Evolutionary conservation across 306 rosid species (phyloP).

Genomic region (Phaseolus lunatus): DNA sequence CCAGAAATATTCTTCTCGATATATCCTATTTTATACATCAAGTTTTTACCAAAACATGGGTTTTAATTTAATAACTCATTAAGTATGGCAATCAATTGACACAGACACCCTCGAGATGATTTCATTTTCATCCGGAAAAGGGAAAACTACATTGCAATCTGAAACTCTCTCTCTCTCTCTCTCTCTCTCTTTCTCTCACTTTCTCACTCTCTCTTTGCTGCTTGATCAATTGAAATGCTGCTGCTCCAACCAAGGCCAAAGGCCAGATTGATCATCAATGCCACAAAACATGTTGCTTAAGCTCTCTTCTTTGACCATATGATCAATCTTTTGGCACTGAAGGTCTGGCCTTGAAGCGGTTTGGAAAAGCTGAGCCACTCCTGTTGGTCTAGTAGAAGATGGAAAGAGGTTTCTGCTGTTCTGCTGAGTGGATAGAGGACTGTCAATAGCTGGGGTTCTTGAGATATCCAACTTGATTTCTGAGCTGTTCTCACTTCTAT

Average conservation of each 20-base stretch:
- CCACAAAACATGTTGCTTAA: constrained; percentile 81
- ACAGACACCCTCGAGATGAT: constrained; percentile 32
- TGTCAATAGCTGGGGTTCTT: constrained; percentile 79
- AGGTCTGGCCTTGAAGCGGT: constrained; percentile 67
- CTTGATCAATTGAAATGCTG: constrained; percentile 75
- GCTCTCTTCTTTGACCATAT: constrained; percentile 79
- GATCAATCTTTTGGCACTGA: constrained; percentile 71
- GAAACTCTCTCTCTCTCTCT: constrained; percentile 1
- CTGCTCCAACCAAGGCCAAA: constrained; percentile 96
- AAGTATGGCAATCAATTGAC: constrained; percentile 44
- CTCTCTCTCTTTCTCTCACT: not conserved
- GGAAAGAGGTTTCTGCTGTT: constrained; percentile 67
- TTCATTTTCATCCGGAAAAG: constrained; percentile 27
- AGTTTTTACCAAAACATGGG: constrained; percentile 56
- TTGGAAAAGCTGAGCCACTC: constrained; percentile 77
- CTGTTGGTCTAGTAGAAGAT: constrained; percentile 63
- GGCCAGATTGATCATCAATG: constrained; percentile 84
- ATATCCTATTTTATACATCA: constrained; percentile 62
- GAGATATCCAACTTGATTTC: constrained; percentile 84
- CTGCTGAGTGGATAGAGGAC: constrained; percentile 69
- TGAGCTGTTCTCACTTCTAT: constrained; percentile 89
- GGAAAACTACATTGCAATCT: constrained; percentile 28
- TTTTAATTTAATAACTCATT: constrained; percentile 45
- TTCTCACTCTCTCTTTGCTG: not conserved
- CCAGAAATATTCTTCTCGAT: constrained; percentile 57